These are phyloP conservation scores for Davidsoniella eucalypti DNA, from an alignment of 2,329 filamentous ascomycete genomes.

Conservation along the genomic window DNA sequence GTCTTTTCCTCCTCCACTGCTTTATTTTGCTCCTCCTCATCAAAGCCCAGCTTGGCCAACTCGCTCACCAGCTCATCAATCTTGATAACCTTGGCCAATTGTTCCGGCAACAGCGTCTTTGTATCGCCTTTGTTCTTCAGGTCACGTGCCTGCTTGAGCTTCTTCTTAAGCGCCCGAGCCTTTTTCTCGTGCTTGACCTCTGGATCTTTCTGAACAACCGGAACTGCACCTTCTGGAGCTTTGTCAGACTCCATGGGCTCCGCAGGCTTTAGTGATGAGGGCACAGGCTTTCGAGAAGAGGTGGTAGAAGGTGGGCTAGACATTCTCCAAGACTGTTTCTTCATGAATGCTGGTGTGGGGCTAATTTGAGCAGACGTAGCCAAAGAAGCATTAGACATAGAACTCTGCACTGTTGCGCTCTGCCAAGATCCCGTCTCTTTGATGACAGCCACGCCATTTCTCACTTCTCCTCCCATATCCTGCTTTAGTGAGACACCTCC, in stretches of 20 bases:
- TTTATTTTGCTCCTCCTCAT: conserved; percentile 41
- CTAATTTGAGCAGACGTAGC: no score
- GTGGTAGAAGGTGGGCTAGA: neutral
- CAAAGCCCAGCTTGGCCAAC: conserved; percentile 69
- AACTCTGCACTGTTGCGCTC: neutral
- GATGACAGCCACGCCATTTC: neutral
- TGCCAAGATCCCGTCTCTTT: neutral
- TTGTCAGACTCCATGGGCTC: neutral
- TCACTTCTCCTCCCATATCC: neutral
- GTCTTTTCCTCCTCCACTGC: conserved; percentile 29
- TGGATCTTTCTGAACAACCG: neutral
- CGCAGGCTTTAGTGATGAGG: neutral
- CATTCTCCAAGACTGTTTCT: neutral
- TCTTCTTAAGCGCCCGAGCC: conserved; percentile 80
- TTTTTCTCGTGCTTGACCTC: conserved; percentile 56
- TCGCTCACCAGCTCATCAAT: conserved; percentile 88
- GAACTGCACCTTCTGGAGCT: neutral
- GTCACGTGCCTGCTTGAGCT: conserved; percentile 82
- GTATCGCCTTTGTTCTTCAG: conserved; percentile 77
- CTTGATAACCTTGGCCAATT: conserved; percentile 94
- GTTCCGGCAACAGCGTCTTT: conserved; percentile 70
- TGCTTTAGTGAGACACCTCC: neutral
- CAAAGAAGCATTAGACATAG: neutral
- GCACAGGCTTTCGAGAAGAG: neutral
- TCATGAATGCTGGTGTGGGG: neutral